Evolutionary conservation across 1,139 yeast species (phyloP).

Genomic region (Blastobotrys malaysiensis): DNA sequence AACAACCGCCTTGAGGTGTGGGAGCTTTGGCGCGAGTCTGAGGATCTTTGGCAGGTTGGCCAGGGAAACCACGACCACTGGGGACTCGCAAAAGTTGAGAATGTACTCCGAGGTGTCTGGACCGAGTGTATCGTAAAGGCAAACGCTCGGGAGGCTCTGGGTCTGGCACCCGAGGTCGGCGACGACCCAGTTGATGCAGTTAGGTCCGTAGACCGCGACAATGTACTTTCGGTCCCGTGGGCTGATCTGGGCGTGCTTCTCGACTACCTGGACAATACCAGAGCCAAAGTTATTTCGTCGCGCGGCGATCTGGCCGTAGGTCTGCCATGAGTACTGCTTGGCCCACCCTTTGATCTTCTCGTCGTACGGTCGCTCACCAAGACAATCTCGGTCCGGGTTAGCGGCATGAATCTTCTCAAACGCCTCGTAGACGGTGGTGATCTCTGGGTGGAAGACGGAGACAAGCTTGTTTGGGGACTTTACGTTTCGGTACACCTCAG

Average conservation of each 20-base stretch:
- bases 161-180: conserved; percentile 55
- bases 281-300: conserved; percentile 54
- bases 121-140: conserved; percentile 62
- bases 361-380: conserved; percentile 47
- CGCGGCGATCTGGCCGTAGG: conserved; percentile 39
- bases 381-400: conserved; percentile 40
- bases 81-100: conserved; percentile 50
- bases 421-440: conserved; percentile 46
- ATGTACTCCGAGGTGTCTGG: conserved; percentile 55
- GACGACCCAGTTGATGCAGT: conserved; percentile 55
- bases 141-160: conserved; percentile 50
- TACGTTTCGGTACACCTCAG: conserved; percentile 50
- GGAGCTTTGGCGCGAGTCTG: conserved; percentile 34
- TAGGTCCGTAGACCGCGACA: conserved; percentile 52
- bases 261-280: conserved; percentile 49
- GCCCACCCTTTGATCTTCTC: conserved; percentile 43
- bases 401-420: conserved; percentile 41
- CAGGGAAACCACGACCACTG: conserved; percentile 48
- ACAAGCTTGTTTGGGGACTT: conserved; percentile 37
- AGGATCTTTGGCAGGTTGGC: conserved; percentile 44
- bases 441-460: conserved; percentile 44
- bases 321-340: conserved; percentile 43
- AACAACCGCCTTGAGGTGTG: conserved; percentile 43
- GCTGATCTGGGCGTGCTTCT: conserved; percentile 16
- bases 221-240: conserved; percentile 39